phyloP scores from a whole-genome alignment of 495 filamentous ascomycete species.

The Xylaria castorea region DNA sequence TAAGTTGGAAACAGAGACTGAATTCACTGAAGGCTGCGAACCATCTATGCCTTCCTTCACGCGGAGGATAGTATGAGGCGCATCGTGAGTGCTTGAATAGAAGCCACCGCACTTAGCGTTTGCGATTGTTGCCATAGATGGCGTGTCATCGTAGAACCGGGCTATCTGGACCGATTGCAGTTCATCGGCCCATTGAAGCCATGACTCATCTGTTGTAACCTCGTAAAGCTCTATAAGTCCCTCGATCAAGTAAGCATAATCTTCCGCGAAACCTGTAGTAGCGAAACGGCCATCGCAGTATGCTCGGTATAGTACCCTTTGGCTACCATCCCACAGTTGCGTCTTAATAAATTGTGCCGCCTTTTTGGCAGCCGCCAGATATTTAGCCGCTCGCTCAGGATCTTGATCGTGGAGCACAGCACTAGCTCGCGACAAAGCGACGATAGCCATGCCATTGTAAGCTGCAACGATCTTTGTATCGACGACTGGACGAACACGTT shows the following conservation, averaged over 20 bases:
- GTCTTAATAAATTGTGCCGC: slow-evolving; percentile 78
- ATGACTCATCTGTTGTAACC: slow-evolving; percentile 79
- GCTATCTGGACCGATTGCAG: slow-evolving; percentile 71
- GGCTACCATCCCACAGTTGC: slow-evolving; percentile 73
- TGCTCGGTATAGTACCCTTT: slow-evolving; percentile 72
- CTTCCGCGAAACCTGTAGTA: slow-evolving; percentile 85
- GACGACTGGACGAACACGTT: slow-evolving; percentile 77
- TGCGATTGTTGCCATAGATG: slow-evolving; percentile 23
- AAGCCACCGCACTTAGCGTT: slow-evolving; percentile 68
- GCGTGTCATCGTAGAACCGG: slow-evolving; percentile 66
- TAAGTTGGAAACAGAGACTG: slow-evolving; percentile 81
- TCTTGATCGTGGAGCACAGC: slow-evolving; percentile 69
- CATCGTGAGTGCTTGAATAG: slow-evolving; percentile 77
- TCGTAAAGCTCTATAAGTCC: slow-evolving; percentile 90
- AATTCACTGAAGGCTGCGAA: slow-evolving; percentile 87
- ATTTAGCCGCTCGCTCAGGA: slow-evolving; percentile 58
- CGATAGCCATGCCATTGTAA: slow-evolving; percentile 92
- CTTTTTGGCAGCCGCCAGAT: slow-evolving; percentile 67
- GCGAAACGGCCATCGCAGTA: slow-evolving; percentile 76
- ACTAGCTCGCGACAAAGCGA: slow-evolving; percentile 75
- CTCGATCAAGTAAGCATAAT: slow-evolving; percentile 89
- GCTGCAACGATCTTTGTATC: slow-evolving; percentile 91
- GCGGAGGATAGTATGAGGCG: slow-evolving; percentile 79
- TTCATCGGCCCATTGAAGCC: slow-evolving; percentile 82
- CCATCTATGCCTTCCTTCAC: slow-evolving; percentile 95